These are phyloP conservation scores for Exophiala sideris DNA, from an alignment of 2,329 filamentous ascomycete genomes.

Conservation along the genomic window DNA sequence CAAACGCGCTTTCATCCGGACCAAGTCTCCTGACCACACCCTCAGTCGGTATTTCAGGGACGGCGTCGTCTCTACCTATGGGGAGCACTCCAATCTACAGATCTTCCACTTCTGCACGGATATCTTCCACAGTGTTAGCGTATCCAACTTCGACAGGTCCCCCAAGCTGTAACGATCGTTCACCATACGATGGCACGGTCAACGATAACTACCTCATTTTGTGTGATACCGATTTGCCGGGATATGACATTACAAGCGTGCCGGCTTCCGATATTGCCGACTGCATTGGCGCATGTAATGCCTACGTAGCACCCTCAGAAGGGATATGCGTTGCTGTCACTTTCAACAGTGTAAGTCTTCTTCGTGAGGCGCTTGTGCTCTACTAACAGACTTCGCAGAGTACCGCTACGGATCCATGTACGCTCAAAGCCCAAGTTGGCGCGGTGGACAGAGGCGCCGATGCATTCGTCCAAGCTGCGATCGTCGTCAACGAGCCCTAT, in stretches of 20 bases:
- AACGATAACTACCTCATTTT: conserved; percentile 21
- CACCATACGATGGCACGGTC: conserved; percentile 19
- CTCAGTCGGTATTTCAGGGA: background rate
- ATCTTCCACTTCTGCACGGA: background rate
- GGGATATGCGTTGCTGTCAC: conserved; percentile 18
- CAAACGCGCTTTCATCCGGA: background rate
- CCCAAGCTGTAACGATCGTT: conserved; percentile 22
- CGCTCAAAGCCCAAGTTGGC: conserved; percentile 17
- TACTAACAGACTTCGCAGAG: conserved; percentile 7
- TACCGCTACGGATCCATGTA: conserved; percentile 11
- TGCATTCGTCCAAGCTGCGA: conserved; percentile 16
- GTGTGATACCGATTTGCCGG: conserved; percentile 20
- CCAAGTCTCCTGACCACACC: background rate
- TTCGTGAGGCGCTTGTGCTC: background rate
- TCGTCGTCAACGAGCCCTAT: conserved; percentile 20
- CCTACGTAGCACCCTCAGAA: conserved; percentile 12
- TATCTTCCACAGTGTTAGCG: background rate
- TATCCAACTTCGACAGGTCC: conserved; percentile 20
- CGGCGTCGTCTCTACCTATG: background rate
- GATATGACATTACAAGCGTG: conserved; percentile 13
- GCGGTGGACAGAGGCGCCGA: conserved; percentile 16
- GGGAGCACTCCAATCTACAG: too few species aligned
- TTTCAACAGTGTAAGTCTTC: conserved; percentile 19
- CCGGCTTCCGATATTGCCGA: conserved; percentile 17
- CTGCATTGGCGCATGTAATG: conserved; percentile 19